Conservation (phyloP, 2,329 filamentous ascomycete genomes). For the Cadophora sp. region DNA sequence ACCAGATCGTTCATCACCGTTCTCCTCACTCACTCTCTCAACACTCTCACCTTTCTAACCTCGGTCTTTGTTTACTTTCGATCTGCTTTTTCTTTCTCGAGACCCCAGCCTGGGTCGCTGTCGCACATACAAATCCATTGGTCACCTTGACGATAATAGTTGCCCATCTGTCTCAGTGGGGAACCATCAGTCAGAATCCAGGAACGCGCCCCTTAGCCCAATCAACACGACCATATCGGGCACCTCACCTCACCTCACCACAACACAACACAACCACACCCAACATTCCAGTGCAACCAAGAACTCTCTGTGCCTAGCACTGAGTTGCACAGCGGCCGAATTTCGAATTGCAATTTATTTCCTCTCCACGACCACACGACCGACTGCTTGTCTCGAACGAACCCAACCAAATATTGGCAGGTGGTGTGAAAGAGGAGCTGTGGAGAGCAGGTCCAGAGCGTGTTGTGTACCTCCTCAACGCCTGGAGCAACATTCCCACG, state of each 20-base stretch:
- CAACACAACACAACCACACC: constrained; percentile 28
- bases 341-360: neutral
- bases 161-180: constrained; percentile 17
- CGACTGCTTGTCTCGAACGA: constrained; percentile 16
- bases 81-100: neutral
- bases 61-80: constrained; percentile 14
- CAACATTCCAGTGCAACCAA: constrained; percentile 29
- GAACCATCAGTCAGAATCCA: constrained; percentile 1
- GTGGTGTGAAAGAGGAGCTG: constrained; percentile 23
- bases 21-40: constrained; percentile 15
- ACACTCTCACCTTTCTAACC: constrained; percentile 15
- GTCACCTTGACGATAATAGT: constrained; percentile 19
- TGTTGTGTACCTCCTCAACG: constrained; percentile 12
- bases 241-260: too few relatives aligned
- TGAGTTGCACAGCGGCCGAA: constrained; percentile 14
- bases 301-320: constrained; percentile 27
- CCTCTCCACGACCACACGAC: constrained; percentile 12
- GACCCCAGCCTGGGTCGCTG: constrained; percentile 9
- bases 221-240: constrained; percentile 30
- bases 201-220: constrained; percentile 30
- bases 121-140: constrained; percentile 16
- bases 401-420: constrained; percentile 15
- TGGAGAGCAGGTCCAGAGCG: constrained; percentile 20
- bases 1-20: constrained; percentile 6
- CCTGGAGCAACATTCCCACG: constrained; percentile 12